phyloP scores from a whole-genome alignment of 768 basidiomycete species.

The Russula emetica region DNA sequence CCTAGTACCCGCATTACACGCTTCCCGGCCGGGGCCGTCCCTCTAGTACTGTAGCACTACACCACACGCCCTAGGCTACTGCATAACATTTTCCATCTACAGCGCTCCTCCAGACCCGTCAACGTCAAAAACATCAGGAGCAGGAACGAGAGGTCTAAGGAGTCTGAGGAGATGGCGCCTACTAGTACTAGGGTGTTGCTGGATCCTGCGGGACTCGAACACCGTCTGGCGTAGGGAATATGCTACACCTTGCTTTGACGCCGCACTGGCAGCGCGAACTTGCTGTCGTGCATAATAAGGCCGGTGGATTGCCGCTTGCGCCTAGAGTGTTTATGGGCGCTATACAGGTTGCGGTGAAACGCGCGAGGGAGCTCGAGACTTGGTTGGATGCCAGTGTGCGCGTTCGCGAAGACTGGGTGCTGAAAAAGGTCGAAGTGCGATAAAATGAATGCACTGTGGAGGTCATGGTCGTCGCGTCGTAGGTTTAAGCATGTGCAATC shows the following conservation, averaged over 20 bases:
- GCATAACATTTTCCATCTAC: too few relatives aligned
- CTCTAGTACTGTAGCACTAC: too few relatives aligned
- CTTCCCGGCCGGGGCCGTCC: too few relatives aligned
- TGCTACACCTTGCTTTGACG: conserved; percentile 77
- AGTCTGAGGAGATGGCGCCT: not conserved
- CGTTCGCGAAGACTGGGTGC: conserved; percentile 65
- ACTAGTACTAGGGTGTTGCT: conserved; percentile 60
- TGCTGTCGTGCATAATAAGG: conserved; percentile 89
- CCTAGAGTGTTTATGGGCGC: conserved; percentile 71
- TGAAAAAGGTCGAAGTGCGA: conserved; percentile 56
- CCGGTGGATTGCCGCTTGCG: conserved; percentile 79
- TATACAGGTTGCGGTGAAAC: conserved; percentile 61
- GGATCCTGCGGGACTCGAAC: conserved; percentile 80
- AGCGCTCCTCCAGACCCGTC: too few relatives aligned
- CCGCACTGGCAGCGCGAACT: conserved; percentile 90
- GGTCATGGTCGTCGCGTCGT: not conserved
- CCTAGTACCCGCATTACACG: too few relatives aligned
- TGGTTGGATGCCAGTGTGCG: conserved; percentile 61
- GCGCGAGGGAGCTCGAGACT: conserved; percentile 66
- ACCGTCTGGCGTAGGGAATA: conserved; percentile 62
- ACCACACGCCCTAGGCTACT: too few relatives aligned
- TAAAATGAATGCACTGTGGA: conserved; percentile 24
- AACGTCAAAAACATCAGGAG: too few relatives aligned
- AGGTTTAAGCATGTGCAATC: not conserved
- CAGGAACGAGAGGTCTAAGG: too few relatives aligned